phyloP scores from a whole-genome alignment of 257 asterid genomes.

The Solanum lycopersicoides region DNA sequence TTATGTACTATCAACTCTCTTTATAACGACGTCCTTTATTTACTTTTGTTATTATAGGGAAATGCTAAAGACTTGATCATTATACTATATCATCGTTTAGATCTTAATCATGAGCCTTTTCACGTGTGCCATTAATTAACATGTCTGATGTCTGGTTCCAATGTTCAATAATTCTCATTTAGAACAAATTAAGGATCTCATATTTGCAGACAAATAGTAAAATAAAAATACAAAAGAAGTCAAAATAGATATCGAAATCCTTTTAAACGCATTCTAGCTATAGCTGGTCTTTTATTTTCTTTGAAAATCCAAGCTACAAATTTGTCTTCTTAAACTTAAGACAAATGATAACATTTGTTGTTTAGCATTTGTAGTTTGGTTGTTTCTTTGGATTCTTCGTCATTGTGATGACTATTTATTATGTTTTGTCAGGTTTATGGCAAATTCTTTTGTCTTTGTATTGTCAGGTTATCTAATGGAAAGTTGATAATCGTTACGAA shows the following conservation, averaged over 20 bases:
- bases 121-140: not conserved
- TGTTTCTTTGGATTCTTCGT: slow-evolving; percentile 22
- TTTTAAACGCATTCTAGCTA: not conserved
- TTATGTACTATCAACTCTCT: not conserved
- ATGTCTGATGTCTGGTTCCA: not conserved
- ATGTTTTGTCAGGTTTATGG: not conserved
- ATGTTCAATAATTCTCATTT: not conserved
- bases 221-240: not conserved
- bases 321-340: not conserved
- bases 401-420: not conserved
- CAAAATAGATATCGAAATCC: not conserved
- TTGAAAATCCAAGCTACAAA: not conserved
- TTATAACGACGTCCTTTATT: not conserved
- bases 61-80: not conserved
- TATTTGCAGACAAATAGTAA: not conserved
- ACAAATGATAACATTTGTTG: slow-evolving; percentile 5
- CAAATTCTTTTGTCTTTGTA: not conserved
- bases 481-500: not conserved
- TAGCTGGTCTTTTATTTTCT: slow-evolving; percentile 9
- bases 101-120: not conserved
- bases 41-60: not conserved
- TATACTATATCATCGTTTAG: not conserved
- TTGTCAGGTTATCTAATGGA: not conserved
- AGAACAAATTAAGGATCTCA: not conserved
- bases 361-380: not conserved